Conservation (phyloP, 352 stramenopile species). For the Aphanomyces invadans region DNA sequence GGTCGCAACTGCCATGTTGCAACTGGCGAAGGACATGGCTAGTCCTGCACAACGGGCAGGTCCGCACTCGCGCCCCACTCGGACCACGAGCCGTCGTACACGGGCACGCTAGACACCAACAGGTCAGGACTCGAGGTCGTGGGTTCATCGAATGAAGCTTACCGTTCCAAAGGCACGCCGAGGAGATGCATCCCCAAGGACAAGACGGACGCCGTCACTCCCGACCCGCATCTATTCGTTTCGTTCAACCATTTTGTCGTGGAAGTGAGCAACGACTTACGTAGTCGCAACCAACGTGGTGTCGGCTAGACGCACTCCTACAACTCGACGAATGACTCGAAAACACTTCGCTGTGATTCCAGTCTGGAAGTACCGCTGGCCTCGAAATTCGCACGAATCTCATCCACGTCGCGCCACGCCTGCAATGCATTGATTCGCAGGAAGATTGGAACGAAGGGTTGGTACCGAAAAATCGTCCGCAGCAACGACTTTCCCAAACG, state of each 20-base stretch:
- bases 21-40: no score
- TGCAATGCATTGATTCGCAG: constrained; percentile 35
- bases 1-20: no score
- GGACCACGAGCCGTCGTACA: constrained; percentile 89
- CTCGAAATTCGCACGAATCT: constrained; percentile 75
- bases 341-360: neutral
- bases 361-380: constrained; percentile 39
- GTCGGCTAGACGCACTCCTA: constrained; percentile 49
- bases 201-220: constrained; percentile 54
- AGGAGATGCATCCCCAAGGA: constrained; percentile 58
- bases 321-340: constrained; percentile 16
- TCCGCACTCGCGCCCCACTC: constrained; percentile 71
- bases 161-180: constrained; percentile 64
- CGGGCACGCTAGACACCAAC: constrained; percentile 48
- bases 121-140: no score
- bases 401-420: constrained; percentile 63
- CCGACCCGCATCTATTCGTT: constrained; percentile 61
- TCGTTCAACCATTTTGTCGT: no score
- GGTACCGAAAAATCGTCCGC: constrained; percentile 75
- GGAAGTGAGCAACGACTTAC: no score
- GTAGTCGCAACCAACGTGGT: constrained; percentile 61
- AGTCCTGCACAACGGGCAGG: constrained; percentile 36
- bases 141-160: constrained; percentile 23
- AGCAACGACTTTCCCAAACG: constrained; percentile 81
- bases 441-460: constrained; percentile 29